Evolutionary conservation across 495 filamentous ascomycete species (phyloP).

Genomic region (Daldinia caldariorum): DNA sequence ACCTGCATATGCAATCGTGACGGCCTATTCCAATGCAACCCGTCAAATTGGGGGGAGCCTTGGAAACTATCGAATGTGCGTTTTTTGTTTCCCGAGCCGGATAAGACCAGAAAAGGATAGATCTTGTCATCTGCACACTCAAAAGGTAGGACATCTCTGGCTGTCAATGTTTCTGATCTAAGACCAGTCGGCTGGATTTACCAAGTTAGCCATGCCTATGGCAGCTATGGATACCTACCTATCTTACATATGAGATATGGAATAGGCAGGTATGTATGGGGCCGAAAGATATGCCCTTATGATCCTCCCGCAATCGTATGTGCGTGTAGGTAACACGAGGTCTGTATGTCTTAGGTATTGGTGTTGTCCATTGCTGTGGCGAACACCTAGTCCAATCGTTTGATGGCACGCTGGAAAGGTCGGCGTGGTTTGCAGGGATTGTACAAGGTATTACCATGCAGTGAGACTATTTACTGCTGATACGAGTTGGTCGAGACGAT

Average conservation of each 20-base stretch:
- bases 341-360: not conserved
- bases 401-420: constrained; percentile 13
- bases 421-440: constrained; percentile 30
- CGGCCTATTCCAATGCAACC: constrained; percentile 29
- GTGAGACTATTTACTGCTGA: constrained; percentile 33
- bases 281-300: constrained; percentile 4
- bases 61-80: constrained; percentile 4
- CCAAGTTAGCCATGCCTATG: not conserved
- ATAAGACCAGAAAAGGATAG: not conserved
- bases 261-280: not conserved
- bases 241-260: too few species aligned
- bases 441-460: constrained; percentile 31
- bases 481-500: constrained; percentile 31
- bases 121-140: not conserved
- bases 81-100: not conserved
- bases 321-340: not conserved
- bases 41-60: constrained; percentile 37
- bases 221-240: too few species aligned
- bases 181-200: constrained; percentile 1
- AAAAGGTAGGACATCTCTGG: not conserved
- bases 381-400: constrained; percentile 18
- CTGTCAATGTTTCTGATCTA: not conserved
- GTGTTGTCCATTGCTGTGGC: not conserved
- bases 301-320: constrained; percentile 17
- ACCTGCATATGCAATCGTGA: constrained; percentile 46